Evolutionary conservation across 2,329 filamentous ascomycete genomes (phyloP), one percentile per base, ranked within the genome.

Genomic region (Colletotrichum orchidophilum): DNA sequence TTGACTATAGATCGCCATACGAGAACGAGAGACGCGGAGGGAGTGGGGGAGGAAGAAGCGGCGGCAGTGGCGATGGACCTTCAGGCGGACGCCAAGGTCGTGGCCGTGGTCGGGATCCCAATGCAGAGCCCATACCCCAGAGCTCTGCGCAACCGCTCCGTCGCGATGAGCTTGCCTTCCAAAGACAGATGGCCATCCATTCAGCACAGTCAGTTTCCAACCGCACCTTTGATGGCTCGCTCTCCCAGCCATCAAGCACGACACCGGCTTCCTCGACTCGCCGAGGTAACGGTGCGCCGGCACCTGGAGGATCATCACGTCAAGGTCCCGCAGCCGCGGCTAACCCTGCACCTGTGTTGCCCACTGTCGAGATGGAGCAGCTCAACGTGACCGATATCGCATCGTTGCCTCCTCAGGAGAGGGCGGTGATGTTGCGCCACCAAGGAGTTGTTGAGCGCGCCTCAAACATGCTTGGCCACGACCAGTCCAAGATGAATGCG

Each of bases 161-260:
- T 59, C 87, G 96, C 78, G 96, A 97, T 74, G 94, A 98, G 81
- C 84, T 97, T 63, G 96, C 96, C 2, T 97, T 94, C 80, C 96
- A 98, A 78, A 88, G 96, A 61, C 94, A 97, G 77, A 91, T 97
- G 86, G 95, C 95, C 50, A 94, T 98, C 60, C 95, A 97, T 76
- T 95, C 92, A 60, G 92, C 94, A 1, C 94, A 97, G 77, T 94
- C 94, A 0, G 88, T 94, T 0, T 90, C 93, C 0, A 92, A 89
- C 54, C 90, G 95, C 53, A 94, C 91, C 3, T 98, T 98, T 83
- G 95, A 95, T 53, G 94, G 95, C 7, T 92, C 94, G 76, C 87
- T 97, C 61, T 94, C 92, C n/a, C 80, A 87, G 24, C 78, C 81
- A 63, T 80, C 87, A 53, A 77, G 83, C 76, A 82, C 74, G 4